A percentile compares a stretch with the other conserved stretches of the same genome.
These are phyloP conservation scores for Xylaria curta DNA, from an alignment of 495 filamentous ascomycete species.

Conservation along the genomic window DNA sequence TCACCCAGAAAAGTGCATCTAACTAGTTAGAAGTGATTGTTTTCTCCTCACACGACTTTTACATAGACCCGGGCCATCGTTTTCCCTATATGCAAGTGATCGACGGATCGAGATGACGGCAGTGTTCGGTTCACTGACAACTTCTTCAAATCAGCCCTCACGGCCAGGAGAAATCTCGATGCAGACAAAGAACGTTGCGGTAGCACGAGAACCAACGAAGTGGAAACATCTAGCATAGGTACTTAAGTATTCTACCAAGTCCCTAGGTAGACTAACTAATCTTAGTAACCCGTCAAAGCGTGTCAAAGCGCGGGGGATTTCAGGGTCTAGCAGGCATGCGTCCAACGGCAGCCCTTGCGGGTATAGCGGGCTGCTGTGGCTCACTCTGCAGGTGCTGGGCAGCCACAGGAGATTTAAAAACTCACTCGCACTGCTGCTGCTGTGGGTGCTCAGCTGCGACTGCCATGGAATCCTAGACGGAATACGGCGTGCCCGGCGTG, in stretches of 20 bases:
- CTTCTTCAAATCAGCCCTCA: not conserved
- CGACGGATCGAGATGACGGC: not conserved
- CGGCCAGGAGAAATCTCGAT: not conserved
- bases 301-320: not conserved
- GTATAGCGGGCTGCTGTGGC: not conserved
- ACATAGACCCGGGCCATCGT: not conserved
- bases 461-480: not conserved
- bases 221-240: not conserved
- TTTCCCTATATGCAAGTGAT: not conserved
- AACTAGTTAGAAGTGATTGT: not conserved
- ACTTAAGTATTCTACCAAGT: too few species aligned
- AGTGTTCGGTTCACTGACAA: not conserved
- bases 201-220: not conserved
- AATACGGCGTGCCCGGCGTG: not conserved
- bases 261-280: not conserved
- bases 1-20: not conserved
- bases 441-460: not conserved
- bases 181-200: not conserved
- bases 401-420: not conserved
- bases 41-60: not conserved
- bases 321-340: slow-evolving; percentile 8
- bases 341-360: slow-evolving; percentile 6
- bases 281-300: not conserved
- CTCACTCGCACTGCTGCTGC: not conserved
- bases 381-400: not conserved